A percentile compares a stretch with the other conserved stretches of the same genome.
These are phyloP conservation scores for Dichotomocladium elegans DNA, from an alignment of 371 early-diverging fungal genomes.

Conservation along the genomic window DNA sequence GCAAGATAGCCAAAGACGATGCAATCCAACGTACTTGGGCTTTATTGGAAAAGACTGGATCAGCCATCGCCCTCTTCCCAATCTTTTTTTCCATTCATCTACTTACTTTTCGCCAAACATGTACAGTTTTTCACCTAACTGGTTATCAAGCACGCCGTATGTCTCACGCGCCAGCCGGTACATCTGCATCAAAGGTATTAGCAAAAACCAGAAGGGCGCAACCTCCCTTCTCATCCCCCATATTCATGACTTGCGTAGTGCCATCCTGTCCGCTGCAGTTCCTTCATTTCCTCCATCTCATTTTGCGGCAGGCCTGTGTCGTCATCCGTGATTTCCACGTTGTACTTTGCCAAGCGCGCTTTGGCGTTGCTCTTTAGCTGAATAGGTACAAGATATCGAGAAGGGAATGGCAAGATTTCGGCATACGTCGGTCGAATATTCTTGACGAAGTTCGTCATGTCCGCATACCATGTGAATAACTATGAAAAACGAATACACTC, in stretches of 20 bases:
- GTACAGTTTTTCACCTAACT: slow-evolving; percentile 57
- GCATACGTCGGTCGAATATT: slow-evolving; percentile 64
- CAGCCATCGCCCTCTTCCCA: background rate
- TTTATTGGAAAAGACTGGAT: background rate
- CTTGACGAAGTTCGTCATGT: slow-evolving; percentile 65
- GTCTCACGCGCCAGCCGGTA: slow-evolving; percentile 53
- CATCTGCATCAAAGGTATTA: slow-evolving; percentile 35
- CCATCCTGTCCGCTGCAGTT: slow-evolving; percentile 41
- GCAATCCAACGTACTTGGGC: slow-evolving; percentile 64
- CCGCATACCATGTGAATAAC: slow-evolving; percentile 69
- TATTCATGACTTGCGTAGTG: slow-evolving; percentile 30
- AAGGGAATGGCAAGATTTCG: slow-evolving; percentile 59
- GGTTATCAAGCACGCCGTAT: slow-evolving; percentile 49
- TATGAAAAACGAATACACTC: slow-evolving; percentile 13
- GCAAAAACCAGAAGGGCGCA: no score
- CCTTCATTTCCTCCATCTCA: slow-evolving; percentile 47
- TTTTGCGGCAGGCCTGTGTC: slow-evolving; percentile 36
- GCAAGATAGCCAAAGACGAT: slow-evolving; percentile 69
- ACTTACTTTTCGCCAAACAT: slow-evolving; percentile 62
- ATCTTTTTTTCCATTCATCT: background rate
- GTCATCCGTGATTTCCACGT: slow-evolving; percentile 37
- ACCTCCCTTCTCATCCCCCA: background rate
- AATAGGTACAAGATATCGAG: slow-evolving; percentile 55
- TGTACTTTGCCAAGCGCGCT: slow-evolving; percentile 48
- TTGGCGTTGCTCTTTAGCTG: slow-evolving; percentile 56